Conservation (phyloP, 371 early-diverging fungal species). For the Batrachochytrium dendrobatidis region DNA sequence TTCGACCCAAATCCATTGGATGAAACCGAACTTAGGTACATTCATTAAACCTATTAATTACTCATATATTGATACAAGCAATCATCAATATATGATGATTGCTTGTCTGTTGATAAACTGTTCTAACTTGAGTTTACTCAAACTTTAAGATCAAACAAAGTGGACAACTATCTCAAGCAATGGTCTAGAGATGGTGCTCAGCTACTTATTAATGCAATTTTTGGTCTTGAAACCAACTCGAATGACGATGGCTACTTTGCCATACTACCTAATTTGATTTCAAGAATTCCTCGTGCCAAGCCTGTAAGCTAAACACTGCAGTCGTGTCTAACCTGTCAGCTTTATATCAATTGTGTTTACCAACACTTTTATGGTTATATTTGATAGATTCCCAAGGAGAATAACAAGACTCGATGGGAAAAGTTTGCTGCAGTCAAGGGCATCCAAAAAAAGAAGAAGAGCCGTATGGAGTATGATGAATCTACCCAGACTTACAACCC, state of each 20-base stretch:
- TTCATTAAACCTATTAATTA: not conserved
- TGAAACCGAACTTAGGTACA: slow-evolving; percentile 42
- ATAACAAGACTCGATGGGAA: slow-evolving; percentile 95
- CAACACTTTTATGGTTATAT: not conserved
- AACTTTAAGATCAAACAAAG: not conserved
- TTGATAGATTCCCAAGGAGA: slow-evolving; percentile 64
- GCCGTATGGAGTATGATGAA: slow-evolving; percentile 82
- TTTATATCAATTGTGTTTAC: not conserved
- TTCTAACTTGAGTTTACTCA: no score
- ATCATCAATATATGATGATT: not conserved
- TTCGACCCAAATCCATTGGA: slow-evolving; percentile 74
- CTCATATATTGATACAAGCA: not conserved
- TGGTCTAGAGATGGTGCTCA: slow-evolving; percentile 80
- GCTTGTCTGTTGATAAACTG: not conserved
- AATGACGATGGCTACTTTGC: slow-evolving; percentile 75
- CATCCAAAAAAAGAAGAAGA: slow-evolving; percentile 83
- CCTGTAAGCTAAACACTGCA: slow-evolving; percentile 38
- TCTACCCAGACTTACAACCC: slow-evolving; percentile 78
- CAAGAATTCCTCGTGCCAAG: slow-evolving; percentile 81
- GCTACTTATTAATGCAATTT: slow-evolving; percentile 80
- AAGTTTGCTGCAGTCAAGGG: slow-evolving; percentile 98
- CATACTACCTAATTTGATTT: slow-evolving; percentile 61
- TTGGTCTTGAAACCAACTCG: slow-evolving; percentile 65
- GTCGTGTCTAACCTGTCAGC: no score
- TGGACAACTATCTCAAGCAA: slow-evolving; percentile 46